Percentiles rank a stretch among this genome's conserved stretches.
phyloP scores from a whole-genome alignment of 2,329 filamentous ascomycete species.

The Fusarium tupiense region DNA sequence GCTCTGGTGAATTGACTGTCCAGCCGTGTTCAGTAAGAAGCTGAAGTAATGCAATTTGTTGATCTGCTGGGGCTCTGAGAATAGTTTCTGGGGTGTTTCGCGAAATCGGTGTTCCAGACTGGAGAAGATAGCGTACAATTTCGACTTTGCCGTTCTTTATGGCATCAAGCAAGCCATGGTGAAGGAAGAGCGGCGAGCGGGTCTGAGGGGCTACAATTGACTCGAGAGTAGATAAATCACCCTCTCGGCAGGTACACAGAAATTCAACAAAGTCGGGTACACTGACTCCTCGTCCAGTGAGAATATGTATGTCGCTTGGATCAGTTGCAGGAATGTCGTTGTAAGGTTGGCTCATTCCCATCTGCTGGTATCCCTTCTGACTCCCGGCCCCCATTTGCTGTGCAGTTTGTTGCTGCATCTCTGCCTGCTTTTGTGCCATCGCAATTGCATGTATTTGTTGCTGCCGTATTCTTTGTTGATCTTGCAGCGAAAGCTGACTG shows the following conservation, averaged over 20 bases:
- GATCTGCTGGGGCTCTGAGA: conserved; percentile 10
- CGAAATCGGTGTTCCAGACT: conserved; percentile 21
- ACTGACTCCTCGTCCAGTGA: not conserved
- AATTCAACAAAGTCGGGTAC: not conserved
- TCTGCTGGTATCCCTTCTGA: not conserved
- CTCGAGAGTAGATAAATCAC: not conserved
- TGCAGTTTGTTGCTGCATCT: not conserved
- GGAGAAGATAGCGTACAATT: conserved; percentile 5
- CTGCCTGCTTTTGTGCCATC: not conserved
- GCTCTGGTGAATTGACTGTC: conserved; percentile 17
- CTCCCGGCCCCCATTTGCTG: not conserved
- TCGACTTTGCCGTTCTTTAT: conserved; percentile 25
- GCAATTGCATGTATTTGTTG: not conserved
- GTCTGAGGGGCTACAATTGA: not conserved
- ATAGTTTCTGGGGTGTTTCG: not conserved
- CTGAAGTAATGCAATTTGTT: conserved; percentile 16
- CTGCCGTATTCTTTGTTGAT: not conserved
- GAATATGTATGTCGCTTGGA: not conserved
- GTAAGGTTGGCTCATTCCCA: not conserved
- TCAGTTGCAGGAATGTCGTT: not conserved
- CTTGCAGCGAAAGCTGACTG: not conserved
- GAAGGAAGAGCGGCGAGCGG: conserved; percentile 2
- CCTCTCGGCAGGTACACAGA: conserved; percentile 16
- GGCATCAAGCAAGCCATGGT: not conserved
- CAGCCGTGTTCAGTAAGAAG: conserved; percentile 19